Evolutionary conservation across 1,284 basidiomycete genomes (phyloP), one percentile per base, ranked within the genome.

Genomic region (Ceratobasidium sp.): DNA sequence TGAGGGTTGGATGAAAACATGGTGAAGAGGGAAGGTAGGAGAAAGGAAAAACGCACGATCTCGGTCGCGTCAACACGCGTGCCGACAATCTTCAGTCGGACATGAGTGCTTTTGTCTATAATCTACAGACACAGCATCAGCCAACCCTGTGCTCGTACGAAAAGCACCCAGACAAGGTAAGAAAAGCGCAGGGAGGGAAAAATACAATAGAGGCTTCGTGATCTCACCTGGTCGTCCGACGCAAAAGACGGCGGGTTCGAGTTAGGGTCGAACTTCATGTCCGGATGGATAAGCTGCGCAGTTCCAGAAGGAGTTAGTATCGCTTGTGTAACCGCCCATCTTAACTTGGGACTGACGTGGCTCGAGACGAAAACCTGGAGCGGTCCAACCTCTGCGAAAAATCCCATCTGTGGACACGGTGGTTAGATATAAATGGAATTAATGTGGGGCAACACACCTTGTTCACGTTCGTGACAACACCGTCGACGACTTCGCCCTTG

Each of bases 401-500:
- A 98, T 6, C 96, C 96, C 95, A 98, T 98, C 95, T 96, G 50
- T 18, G 41, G 23, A 49, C 8, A n/a, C n/a, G n/a, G n/a, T n/a
- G n/a, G n/a, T n/a, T n/a, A 73, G 52, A 41, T 35, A 30, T n/a
- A n/a, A n/a, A n/a, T 32, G 28, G 14, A 14, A 16, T 14, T 14
- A n/a, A n/a, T n/a, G n/a, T n/a, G n/a, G 14, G 28, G 46, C 5
- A 47, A 77, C 90, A 78, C 77, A 95, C 94, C 87, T 98, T 98
- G 82, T 93, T 98, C 49, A 99, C 98, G 76, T 95, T 96, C 77
- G 92, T 92, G 30, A 99, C 97, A 8, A 96, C 91, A 0, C 95
- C 97, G 81, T 99, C 98, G 44, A 99, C 94, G 5, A 98, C 97
- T 82, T 99, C 97, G 26, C 96, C 96, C 83, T 98, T 98, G 87